These are phyloP conservation scores for Xerocomellus dryophilus DNA, from an alignment of 768 basidiomycete species.

Conservation along the genomic window DNA sequence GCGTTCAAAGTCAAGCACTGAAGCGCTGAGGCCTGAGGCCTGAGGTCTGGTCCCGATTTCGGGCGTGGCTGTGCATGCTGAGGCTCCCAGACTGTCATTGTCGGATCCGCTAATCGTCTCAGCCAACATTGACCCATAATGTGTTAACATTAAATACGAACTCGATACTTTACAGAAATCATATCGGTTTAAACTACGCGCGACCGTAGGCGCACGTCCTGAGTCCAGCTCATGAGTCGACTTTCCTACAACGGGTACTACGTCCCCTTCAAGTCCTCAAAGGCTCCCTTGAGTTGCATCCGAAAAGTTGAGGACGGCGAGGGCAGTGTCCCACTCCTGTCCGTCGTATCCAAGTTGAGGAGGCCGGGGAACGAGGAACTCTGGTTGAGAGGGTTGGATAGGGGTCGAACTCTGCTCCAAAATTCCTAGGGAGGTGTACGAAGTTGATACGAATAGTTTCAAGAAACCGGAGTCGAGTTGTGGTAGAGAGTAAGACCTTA, in stretches of 20 bases:
- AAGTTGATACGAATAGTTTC: constrained; percentile 56
- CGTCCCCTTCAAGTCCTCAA: background rate
- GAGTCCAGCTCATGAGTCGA: constrained; percentile 14
- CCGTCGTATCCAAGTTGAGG: constrained; percentile 7
- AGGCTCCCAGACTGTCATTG: no score
- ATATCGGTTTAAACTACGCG: background rate
- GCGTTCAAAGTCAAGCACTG: no score
- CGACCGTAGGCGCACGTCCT: background rate
- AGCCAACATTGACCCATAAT: background rate
- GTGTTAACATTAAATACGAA: background rate
- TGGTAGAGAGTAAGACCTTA: constrained; percentile 42
- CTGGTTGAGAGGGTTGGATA: constrained; percentile 16
- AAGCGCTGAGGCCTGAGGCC: no score
- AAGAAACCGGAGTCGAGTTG: constrained; percentile 48
- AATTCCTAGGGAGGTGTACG: constrained; percentile 45
- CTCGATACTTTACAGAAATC: background rate
- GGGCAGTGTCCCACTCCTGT: constrained; percentile 32
- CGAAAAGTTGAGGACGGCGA: constrained; percentile 24
- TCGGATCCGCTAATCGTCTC: background rate
- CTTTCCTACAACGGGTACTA: background rate
- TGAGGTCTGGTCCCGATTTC: no score
- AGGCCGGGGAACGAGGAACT: background rate
- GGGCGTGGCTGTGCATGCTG: constrained; percentile 13
- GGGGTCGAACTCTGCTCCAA: constrained; percentile 44
- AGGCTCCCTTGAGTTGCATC: constrained; percentile 3